These are phyloP conservation scores for Magnolia changhungtana DNA, from an alignment of 164 flowering plant genomes.

Conservation along the genomic window DNA sequence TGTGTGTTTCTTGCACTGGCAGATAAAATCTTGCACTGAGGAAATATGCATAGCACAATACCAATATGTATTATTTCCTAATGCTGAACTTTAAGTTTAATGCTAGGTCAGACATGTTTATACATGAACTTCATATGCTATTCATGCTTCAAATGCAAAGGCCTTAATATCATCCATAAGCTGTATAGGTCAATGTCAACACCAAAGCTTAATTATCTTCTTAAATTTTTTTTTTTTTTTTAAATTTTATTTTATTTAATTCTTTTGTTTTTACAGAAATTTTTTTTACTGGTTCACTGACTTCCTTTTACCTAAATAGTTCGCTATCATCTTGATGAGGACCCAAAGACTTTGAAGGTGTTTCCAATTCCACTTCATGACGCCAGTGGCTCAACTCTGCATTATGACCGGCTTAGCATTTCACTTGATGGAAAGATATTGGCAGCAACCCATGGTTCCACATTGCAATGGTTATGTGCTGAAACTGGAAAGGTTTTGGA, in stretches of 20 bases:
- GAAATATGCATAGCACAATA: too few species aligned
- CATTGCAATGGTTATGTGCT: conserved; percentile 76
- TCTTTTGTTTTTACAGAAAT: not conserved
- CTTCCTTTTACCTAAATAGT: conserved; percentile 32
- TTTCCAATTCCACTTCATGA: conserved; percentile 86
- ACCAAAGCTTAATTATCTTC: not conserved
- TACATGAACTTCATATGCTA: not conserved
- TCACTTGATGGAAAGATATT: conserved; percentile 90
- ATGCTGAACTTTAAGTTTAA: too few species aligned
- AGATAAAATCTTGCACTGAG: too few species aligned
- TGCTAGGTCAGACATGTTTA: too few species aligned
- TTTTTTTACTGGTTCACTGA: not conserved
- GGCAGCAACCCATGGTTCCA: conserved; percentile 78
- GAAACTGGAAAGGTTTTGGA: conserved; percentile 88
- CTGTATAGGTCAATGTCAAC: too few species aligned
- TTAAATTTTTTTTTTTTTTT: not conserved
- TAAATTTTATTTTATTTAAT: not conserved
- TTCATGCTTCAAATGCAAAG: not conserved
- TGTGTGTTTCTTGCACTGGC: too few species aligned
- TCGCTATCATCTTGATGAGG: conserved; percentile 95
- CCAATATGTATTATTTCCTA: too few species aligned
- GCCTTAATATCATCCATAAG: not conserved
- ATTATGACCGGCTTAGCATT: conserved; percentile 78
- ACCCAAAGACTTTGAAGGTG: conserved; percentile 88
- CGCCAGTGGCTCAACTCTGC: conserved; percentile 58